Evolutionary conservation across 331 rosid species (phyloP).

Genomic region (Telfairia occidentalis): DNA sequence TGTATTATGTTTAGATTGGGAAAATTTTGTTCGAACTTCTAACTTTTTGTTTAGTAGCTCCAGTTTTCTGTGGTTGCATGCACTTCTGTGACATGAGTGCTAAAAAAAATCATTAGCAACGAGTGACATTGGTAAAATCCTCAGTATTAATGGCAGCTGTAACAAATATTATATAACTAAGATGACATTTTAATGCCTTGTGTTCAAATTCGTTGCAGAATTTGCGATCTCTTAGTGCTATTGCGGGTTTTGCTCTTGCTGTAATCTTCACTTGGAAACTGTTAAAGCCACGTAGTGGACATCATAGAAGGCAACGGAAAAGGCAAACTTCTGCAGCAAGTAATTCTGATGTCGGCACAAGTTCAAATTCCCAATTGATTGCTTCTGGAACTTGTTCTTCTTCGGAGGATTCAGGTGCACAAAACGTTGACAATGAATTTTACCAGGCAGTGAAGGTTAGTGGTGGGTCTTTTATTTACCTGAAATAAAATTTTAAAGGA

Average conservation of each 20-base stretch:
- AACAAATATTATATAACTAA: background rate
- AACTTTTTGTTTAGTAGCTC: background rate
- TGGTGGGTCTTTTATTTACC: background rate
- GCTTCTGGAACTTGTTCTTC: constrained; percentile 33
- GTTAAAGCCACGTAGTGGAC: constrained; percentile 49
- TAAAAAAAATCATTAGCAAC: background rate
- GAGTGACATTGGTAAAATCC: background rate
- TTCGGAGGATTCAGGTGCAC: constrained; percentile 54
- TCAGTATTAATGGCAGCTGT: background rate
- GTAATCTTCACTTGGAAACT: constrained; percentile 86
- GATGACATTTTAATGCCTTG: constrained; percentile 1
- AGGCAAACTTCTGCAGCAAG: constrained; percentile 55
- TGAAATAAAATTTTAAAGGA: background rate
- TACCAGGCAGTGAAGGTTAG: constrained; percentile 65
- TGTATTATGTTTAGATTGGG: background rate
- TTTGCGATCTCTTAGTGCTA: constrained; percentile 64
- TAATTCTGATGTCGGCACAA: constrained; percentile 39
- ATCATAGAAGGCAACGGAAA: constrained; percentile 63
- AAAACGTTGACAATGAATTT: constrained; percentile 58
- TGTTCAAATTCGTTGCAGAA: constrained; percentile 41
- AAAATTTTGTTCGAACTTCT: background rate
- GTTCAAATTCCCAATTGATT: constrained; percentile 27
- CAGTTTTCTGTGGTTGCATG: background rate
- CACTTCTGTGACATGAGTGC: background rate
- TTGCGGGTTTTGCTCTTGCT: constrained; percentile 84